Evolutionary conservation across 257 asterid genomes (phyloP).

Genomic region (Solanum paucissectum): DNA sequence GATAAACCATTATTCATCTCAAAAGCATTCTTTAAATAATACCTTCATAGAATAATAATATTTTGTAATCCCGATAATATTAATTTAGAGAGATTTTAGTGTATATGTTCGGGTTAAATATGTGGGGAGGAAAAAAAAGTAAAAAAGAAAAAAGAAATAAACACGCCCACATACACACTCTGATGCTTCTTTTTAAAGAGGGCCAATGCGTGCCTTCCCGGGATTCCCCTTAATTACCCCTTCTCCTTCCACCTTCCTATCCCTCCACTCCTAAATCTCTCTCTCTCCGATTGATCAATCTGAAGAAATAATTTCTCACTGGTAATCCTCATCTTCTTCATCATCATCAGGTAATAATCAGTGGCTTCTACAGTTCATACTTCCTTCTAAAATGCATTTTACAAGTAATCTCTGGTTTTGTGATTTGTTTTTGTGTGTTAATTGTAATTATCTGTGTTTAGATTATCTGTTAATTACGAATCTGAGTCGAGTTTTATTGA

Average conservation of each 20-base stretch:
- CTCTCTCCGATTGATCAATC: neutral
- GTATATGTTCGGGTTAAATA: neutral
- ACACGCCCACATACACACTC: neutral
- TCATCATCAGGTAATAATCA: neutral
- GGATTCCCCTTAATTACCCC: conserved; percentile 27
- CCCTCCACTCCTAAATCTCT: neutral
- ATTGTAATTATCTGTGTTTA: neutral
- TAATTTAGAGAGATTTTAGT: neutral
- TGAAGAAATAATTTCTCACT: neutral
- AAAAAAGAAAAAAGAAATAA: neutral
- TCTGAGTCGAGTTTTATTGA: neutral
- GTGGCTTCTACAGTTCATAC: neutral
- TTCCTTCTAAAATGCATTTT: neutral
- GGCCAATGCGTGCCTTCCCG: conserved; percentile 19
- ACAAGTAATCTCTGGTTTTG: neutral
- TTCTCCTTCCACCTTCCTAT: conserved; percentile 5
- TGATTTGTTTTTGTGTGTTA: neutral
- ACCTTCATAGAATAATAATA: neutral
- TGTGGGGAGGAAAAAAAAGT: neutral
- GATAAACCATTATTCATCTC: neutral
- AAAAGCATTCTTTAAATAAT: neutral
- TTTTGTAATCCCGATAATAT: neutral
- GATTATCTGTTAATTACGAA: neutral
- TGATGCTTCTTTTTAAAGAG: conserved; percentile 7
- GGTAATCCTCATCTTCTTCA: neutral